Conservation (phyloP, 495 filamentous ascomycete species). For the Aspergillus saccharolyticus region DNA sequence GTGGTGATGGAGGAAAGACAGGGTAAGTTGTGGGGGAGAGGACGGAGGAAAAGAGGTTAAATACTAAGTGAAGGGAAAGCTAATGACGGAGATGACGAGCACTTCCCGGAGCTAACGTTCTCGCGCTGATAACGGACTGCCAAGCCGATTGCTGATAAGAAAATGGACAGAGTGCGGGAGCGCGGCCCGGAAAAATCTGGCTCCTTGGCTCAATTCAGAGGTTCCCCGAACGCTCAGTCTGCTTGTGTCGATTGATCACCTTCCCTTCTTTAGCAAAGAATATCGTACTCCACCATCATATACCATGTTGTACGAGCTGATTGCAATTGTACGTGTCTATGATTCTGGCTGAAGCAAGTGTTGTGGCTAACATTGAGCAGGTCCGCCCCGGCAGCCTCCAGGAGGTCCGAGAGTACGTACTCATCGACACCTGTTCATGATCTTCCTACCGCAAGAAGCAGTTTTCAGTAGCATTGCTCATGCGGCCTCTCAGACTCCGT, state of each 20-base stretch:
- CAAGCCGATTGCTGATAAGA: conserved; percentile 25
- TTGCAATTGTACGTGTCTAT: conserved; percentile 71
- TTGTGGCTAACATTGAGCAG: conserved; percentile 42
- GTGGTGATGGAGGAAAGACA: conserved; percentile 19
- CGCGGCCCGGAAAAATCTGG: conserved; percentile 25
- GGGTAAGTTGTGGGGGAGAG: conserved; percentile 21
- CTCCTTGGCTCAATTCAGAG: conserved; percentile 2
- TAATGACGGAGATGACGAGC: conserved; percentile 11
- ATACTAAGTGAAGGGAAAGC: conserved; percentile 21
- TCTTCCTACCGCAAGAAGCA: background rate
- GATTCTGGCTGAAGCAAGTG: background rate
- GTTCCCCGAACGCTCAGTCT: conserved; percentile 12
- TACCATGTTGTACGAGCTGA: conserved; percentile 95
- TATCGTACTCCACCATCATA: too few relatives aligned
- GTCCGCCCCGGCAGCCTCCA: conserved; percentile 80
- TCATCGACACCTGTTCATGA: background rate
- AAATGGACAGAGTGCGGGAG: conserved; percentile 2
- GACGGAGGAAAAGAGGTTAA: conserved; percentile 22
- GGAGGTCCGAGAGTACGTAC: conserved; percentile 88
- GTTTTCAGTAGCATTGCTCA: too few relatives aligned
- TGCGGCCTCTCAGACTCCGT: background rate
- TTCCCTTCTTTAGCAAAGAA: too few relatives aligned
- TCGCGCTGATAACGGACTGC: conserved; percentile 17
- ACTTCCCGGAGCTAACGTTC: background rate
- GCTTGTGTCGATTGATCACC: conserved; percentile 7